These are phyloP conservation scores for Pascua sp. DNA, from an alignment of 1,284 basidiomycete genomes.

Conservation along the genomic window DNA sequence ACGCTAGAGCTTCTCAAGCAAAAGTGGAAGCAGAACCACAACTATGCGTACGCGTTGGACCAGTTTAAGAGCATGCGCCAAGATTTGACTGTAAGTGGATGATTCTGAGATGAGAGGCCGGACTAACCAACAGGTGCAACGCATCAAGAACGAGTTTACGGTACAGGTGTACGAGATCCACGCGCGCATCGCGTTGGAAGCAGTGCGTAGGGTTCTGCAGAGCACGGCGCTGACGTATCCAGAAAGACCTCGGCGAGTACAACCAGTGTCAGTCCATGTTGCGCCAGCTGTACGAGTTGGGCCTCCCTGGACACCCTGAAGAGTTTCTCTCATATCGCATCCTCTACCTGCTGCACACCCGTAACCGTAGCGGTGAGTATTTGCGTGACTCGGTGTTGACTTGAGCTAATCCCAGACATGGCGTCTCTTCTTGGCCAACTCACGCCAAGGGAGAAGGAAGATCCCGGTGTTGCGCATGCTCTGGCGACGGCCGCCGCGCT, in stretches of 20 bases:
- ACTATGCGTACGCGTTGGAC: conserved; percentile 88
- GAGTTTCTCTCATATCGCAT: conserved; percentile 98
- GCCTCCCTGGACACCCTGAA: conserved; percentile 81
- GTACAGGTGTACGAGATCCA: conserved; percentile 98
- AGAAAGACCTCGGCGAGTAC: conserved; percentile 98
- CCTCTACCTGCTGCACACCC: conserved; percentile 89
- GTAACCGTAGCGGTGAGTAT: conserved; percentile 80
- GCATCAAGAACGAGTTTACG: conserved; percentile 98
- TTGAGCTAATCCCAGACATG: conserved; percentile 62
- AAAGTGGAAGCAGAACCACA: conserved; percentile 78
- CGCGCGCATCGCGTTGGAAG: conserved; percentile 92
- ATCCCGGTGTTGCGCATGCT: conserved; percentile 79
- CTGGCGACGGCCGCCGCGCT: conserved; percentile 81
- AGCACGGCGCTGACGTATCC: conserved; percentile 14
- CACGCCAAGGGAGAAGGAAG: conserved; percentile 79
- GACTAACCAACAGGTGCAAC: conserved; percentile 72
- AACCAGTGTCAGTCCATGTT: conserved; percentile 95
- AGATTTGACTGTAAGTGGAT: conserved; percentile 85
- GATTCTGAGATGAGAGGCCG: conserved; percentile 4
- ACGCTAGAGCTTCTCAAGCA: conserved; percentile 84
- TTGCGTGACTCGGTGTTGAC: not conserved
- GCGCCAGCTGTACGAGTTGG: conserved; percentile 85
- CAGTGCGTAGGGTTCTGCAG: conserved; percentile 56
- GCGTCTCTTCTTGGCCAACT: conserved; percentile 94
- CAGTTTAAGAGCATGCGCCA: conserved; percentile 98